A percentile compares a stretch with the other conserved stretches of the same genome.
phyloP scores from a whole-genome alignment of 495 filamentous ascomycete species.

The Penicillium cosmopolitanum region DNA sequence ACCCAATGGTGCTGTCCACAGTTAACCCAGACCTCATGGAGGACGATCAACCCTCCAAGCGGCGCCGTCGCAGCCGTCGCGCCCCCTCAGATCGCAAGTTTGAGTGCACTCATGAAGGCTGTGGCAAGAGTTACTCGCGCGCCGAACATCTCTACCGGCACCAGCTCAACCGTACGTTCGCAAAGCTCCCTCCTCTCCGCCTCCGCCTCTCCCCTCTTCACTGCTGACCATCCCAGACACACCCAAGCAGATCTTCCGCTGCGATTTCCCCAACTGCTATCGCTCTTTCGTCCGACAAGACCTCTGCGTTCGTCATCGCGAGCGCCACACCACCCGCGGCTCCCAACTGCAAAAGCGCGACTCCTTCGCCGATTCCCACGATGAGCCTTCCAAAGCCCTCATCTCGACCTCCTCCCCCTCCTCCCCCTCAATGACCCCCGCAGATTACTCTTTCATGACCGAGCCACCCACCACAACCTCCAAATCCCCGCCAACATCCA shows the following conservation, averaged over 20 bases:
- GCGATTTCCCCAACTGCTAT: slow-evolving; percentile 89
- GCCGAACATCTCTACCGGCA: slow-evolving; percentile 97
- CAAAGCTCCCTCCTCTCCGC: neutral
- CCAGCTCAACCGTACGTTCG: slow-evolving; percentile 83
- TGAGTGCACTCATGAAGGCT: slow-evolving; percentile 84
- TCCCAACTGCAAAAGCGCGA: slow-evolving; percentile 95
- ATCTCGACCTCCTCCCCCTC: slow-evolving; percentile 24
- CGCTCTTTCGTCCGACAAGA: slow-evolving; percentile 94
- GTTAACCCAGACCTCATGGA: slow-evolving; percentile 29
- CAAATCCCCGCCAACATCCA: slow-evolving; percentile 22
- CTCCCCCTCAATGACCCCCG: slow-evolving; percentile 26
- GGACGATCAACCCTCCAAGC: slow-evolving; percentile 34
- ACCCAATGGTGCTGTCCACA: slow-evolving; percentile 25
- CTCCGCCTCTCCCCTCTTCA: neutral
- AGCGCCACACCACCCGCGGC: slow-evolving; percentile 93
- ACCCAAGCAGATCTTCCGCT: slow-evolving; percentile 94
- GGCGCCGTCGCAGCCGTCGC: slow-evolving; percentile 60
- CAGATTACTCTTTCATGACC: slow-evolving; percentile 25
- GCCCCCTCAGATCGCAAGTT: slow-evolving; percentile 88
- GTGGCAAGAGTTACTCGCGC: slow-evolving; percentile 94
- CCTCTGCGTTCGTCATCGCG: slow-evolving; percentile 88
- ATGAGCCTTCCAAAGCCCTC: slow-evolving; percentile 24
- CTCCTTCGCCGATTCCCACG: slow-evolving; percentile 37
- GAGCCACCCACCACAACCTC: slow-evolving; percentile 18
- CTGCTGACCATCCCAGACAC: slow-evolving; percentile 50